These are phyloP conservation scores for Yamadazyma akitaensis DNA, from an alignment of 805 yeast species.

Conservation along the genomic window DNA sequence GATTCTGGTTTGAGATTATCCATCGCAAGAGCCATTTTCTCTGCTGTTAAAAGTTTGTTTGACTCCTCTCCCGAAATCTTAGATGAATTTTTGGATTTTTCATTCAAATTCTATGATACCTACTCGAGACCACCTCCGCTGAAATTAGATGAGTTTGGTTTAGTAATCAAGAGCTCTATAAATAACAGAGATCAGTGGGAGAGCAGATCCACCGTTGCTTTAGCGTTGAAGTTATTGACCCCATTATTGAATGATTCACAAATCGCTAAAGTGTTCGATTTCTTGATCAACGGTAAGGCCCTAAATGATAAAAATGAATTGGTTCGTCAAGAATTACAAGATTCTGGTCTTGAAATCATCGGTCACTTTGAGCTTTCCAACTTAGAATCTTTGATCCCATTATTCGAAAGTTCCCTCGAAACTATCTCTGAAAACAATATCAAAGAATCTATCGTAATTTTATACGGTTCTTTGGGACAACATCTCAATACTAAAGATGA, in stretches of 20 bases:
- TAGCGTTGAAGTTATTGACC: constrained; percentile 57
- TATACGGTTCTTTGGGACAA: constrained; percentile 88
- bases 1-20: constrained; percentile 73
- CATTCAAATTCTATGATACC: constrained; percentile 55
- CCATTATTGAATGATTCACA: constrained; percentile 38
- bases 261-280: constrained; percentile 55
- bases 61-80: constrained; percentile 3
- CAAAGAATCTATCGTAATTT: constrained; percentile 76
- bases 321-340: constrained; percentile 81
- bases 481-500: constrained; percentile 68
- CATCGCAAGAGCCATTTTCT: constrained; percentile 65
- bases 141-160: constrained; percentile 73
- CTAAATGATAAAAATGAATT: constrained; percentile 69
- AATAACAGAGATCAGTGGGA: constrained; percentile 80
- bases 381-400: constrained; percentile 73
- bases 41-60: constrained; percentile 39
- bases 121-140: constrained; percentile 76
- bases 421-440: constrained; percentile 56
- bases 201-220: constrained; percentile 76
- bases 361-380: constrained; percentile 58
- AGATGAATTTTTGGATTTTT: constrained; percentile 29
- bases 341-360: constrained; percentile 80
- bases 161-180: constrained; percentile 59
- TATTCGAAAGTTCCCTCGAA: constrained; percentile 70
- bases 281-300: constrained; percentile 60